A percentile compares a stretch with the other conserved stretches of the same genome.
phyloP scores from a whole-genome alignment of 2,329 filamentous ascomycete species.

The Colletotrichum sp. region DNA sequence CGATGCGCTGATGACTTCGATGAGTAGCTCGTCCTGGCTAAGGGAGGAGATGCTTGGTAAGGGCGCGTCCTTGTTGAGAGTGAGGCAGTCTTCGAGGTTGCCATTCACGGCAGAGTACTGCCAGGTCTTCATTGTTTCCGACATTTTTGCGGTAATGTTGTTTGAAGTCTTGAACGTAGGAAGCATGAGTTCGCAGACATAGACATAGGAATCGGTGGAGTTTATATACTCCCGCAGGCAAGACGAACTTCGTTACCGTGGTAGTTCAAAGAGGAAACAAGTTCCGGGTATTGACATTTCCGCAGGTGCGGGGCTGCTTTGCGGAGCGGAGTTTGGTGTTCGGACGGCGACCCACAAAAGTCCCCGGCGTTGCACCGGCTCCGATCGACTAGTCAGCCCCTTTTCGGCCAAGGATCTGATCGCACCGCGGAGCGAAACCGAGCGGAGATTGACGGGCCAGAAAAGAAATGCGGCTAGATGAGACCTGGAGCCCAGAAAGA shows the following conservation, averaged over 20 bases:
- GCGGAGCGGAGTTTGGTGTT: neutral
- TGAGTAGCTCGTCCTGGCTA: conserved; percentile 37
- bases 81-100: conserved; percentile 1
- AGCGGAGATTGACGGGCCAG: neutral
- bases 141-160: neutral
- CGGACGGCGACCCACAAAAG: neutral
- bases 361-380: neutral
- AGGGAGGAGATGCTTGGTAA: neutral
- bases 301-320: neutral
- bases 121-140: conserved; percentile 6
- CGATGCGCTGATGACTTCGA: conserved; percentile 45
- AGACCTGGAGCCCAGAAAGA: neutral
- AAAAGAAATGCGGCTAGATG: neutral
- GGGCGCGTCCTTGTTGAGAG: neutral
- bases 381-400: neutral
- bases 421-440: neutral
- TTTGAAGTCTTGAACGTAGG: neutral
- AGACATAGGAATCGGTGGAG: fast-evolving
- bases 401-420: neutral
- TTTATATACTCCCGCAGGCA: neutral
- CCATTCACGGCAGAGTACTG: neutral
- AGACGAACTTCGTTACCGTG: neutral
- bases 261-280: neutral
- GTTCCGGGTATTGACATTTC: neutral
- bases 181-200: fast-evolving